Evolutionary conservation across 306 rosid species (phyloP), one percentile per base, ranked within the genome.

Genomic region (Astragalus glycyphyllos): DNA sequence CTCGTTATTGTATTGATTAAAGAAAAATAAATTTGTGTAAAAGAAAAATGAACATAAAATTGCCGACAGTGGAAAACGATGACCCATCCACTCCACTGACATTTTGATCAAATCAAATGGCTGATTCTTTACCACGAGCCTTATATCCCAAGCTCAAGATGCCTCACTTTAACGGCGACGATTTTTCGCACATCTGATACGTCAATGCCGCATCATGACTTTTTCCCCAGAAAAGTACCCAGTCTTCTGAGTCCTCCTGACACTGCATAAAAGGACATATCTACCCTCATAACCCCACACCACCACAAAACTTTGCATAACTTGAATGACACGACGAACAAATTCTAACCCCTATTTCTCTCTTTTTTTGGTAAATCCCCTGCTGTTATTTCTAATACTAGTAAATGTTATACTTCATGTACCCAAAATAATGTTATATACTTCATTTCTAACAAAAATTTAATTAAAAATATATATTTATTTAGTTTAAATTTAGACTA

Each of bases 131-230:
- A 35, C 76, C 83, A 74, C 76, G 68, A 20, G 68, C 14, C 68
- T 8, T 40, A 5, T 23, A 55, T 51, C 60, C 3, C 34, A 42
- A 9, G 65, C 32, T 65, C 41, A n/a, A n/a, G 15, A 10, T 3
- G 2, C 9, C 17, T 20, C 42, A 2, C 76, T 68, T 86, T 71
- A 80, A 88, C 95, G 91, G 85, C 90, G 87, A 72, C 92, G 89
- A 78, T 73, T 80, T 80, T 87, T 49, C 75, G 77, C 92, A 73
- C 62, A 49, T 0, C 23, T 35, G 3, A 71, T 50, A 50, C 51
- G 50, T 51, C 69, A 56, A 47, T 26, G 48, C 57, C 46, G 34
- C 54, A 29, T 4, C 37, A n/a, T 34, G 47, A 53, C 40, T 44
- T 44, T 49, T 34, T 38, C 29, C 1, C 1, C 56, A 49, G 31